Conservation (phyloP, 2,329 filamentous ascomycete genomes). For the Dactylonectria estremocensis region DNA sequence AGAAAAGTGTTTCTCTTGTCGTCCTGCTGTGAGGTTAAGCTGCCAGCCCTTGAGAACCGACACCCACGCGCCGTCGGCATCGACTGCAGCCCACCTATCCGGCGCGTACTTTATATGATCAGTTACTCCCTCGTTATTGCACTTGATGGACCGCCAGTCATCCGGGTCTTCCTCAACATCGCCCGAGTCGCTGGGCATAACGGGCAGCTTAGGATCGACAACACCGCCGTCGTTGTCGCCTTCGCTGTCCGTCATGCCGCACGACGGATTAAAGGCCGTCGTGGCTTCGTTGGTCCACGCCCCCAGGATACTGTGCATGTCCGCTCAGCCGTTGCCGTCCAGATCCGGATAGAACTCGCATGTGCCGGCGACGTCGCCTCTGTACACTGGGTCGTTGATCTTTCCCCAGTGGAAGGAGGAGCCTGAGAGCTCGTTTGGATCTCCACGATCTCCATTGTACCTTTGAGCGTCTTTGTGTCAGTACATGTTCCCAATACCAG, state of each 20-base stretch:
- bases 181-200: too few species aligned
- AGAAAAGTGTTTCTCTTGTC: slow-evolving; percentile 26
- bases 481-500: too few species aligned
- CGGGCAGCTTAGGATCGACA: too few species aligned
- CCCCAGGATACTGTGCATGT: slow-evolving; percentile 24
- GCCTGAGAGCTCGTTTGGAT: background rate
- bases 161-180: too few species aligned
- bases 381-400: slow-evolving; percentile 8
- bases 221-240: too few species aligned
- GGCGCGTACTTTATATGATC: too few species aligned
- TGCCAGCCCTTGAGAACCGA: slow-evolving; percentile 28
- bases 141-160: too few species aligned
- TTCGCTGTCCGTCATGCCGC: too few species aligned
- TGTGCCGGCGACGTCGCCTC: slow-evolving; percentile 4
- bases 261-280: too few species aligned
- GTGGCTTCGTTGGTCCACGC: slow-evolving; percentile 10
- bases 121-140: too few species aligned
- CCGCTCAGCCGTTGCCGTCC: slow-evolving; percentile 20
- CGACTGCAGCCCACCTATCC: slow-evolving; percentile 1
- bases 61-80: slow-evolving; percentile 28
- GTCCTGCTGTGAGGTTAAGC: slow-evolving; percentile 17
- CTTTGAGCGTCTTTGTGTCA: too few species aligned
- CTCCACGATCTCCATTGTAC: slow-evolving; percentile 5
- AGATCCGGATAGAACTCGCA: slow-evolving; percentile 24
- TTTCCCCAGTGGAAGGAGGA: background rate